Evolutionary conservation across 169 alveolate species (phyloP).

Genomic region (Fabrea salina): DNA sequence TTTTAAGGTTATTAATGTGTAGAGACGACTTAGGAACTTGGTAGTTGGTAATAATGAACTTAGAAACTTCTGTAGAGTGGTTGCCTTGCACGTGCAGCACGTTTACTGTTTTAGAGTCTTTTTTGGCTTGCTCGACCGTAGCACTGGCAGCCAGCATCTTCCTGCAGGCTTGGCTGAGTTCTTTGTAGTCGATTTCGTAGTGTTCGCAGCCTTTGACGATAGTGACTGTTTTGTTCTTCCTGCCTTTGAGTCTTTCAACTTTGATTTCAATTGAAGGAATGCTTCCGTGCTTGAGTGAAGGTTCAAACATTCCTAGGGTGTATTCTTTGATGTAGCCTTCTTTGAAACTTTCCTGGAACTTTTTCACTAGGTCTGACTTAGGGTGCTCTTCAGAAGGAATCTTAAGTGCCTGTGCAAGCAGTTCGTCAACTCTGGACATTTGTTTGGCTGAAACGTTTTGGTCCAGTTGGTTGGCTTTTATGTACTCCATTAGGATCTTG

Average conservation of each 20-base stretch:
- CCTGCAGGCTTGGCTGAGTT: background rate
- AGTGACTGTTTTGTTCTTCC: background rate
- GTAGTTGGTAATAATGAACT: background rate
- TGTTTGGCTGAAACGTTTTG: background rate
- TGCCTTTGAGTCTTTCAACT: background rate
- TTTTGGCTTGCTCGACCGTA: background rate
- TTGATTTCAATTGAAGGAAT: background rate
- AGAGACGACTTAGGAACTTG: background rate
- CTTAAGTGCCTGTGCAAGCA: background rate
- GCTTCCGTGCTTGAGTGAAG: background rate
- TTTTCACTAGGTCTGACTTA: background rate
- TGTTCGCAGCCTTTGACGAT: background rate
- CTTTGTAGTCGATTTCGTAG: background rate
- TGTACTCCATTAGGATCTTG: background rate
- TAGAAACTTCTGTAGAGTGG: background rate
- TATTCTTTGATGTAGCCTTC: slow-evolving; percentile 18
- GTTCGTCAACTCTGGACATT: background rate
- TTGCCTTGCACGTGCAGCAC: background rate
- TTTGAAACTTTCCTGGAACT: background rate
- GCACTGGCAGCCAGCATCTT: slow-evolving; percentile 5
- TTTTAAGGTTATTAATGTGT: background rate
- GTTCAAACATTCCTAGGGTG: background rate
- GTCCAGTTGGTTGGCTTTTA: background rate
- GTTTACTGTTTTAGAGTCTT: background rate
- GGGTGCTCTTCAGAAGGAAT: background rate